Evolutionary conservation across 495 filamentous ascomycete genomes (phyloP).

Genomic region (Rhypophila decipiens): DNA sequence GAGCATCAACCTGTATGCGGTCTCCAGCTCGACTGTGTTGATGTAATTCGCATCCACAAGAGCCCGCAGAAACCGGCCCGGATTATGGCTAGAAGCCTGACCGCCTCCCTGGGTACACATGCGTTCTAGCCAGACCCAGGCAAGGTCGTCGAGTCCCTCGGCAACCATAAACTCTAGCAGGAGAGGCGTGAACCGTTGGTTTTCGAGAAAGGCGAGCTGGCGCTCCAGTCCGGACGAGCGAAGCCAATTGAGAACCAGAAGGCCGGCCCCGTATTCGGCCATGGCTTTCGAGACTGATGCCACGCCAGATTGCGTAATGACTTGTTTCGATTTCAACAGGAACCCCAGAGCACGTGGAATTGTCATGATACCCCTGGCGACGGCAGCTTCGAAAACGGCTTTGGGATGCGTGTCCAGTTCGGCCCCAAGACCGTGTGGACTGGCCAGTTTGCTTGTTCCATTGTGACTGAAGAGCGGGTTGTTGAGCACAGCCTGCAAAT

Average conservation of each 20-base stretch:
- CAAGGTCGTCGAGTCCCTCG: conserved; percentile 38
- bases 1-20: conserved; percentile 28
- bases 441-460: not conserved
- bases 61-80: conserved; percentile 11
- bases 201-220: conserved; percentile 25
- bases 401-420: conserved; percentile 13
- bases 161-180: conserved; percentile 45
- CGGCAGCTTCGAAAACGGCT: conserved; percentile 32
- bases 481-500: conserved; percentile 60
- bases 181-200: conserved; percentile 21
- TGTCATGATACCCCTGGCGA: conserved; percentile 40
- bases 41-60: conserved; percentile 21
- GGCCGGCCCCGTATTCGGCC: conserved; percentile 32
- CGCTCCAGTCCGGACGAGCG: conserved; percentile 40
- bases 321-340: conserved; percentile 27
- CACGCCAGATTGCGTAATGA: conserved; percentile 18
- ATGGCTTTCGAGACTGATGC: conserved; percentile 25
- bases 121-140: conserved; percentile 37
- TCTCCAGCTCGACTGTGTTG: conserved; percentile 21
- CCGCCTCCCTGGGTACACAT: conserved; percentile 13
- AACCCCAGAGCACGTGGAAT: conserved; percentile 32
- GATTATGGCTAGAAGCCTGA: not conserved
- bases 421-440: not conserved
- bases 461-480: conserved; percentile 53
- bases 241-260: conserved; percentile 44